Conservation (phyloP, 768 basidiomycete species). For the Hydnum rufescens region DNA sequence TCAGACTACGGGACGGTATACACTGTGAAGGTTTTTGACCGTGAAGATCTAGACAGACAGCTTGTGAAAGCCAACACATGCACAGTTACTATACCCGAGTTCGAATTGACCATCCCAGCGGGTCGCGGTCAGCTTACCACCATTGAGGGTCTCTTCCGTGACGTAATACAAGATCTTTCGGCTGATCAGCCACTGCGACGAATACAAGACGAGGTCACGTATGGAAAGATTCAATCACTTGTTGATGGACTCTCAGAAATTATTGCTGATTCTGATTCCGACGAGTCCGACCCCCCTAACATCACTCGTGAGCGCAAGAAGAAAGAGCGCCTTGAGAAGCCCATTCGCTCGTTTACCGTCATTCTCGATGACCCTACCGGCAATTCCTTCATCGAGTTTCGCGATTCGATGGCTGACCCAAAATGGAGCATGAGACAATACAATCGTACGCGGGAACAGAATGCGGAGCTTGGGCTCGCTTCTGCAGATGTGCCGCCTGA, state of each 20-base stretch:
- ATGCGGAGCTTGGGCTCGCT: conserved; percentile 55
- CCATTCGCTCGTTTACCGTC: conserved; percentile 59
- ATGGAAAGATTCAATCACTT: conserved; percentile 53
- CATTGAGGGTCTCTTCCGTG: conserved; percentile 75
- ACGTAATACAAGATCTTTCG: conserved; percentile 61
- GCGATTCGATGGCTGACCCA: conserved; percentile 70
- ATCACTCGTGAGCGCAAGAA: conserved; percentile 16
- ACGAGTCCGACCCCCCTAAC: conserved; percentile 14
- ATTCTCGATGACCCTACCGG: conserved; percentile 85
- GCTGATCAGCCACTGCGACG: conserved; percentile 68
- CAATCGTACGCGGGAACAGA: conserved; percentile 59
- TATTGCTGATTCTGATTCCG: conserved; percentile 25
- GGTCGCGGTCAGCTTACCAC: conserved; percentile 87
- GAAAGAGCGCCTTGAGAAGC: conserved; percentile 22
- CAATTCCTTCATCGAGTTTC: conserved; percentile 90
- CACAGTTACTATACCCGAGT: conserved; percentile 68
- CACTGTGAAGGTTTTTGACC: conserved; percentile 53
- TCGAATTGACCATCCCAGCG: conserved; percentile 77
- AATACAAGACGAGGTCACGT: conserved; percentile 53
- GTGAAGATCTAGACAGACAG: conserved; percentile 76
- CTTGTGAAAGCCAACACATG: conserved; percentile 75
- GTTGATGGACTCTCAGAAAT: conserved; percentile 22
- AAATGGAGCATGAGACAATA: conserved; percentile 84
- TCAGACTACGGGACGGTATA: conserved; percentile 70
- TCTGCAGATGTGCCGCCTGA: conserved; percentile 20